A percentile compares a stretch with the other conserved stretches of the same genome.
These are phyloP conservation scores for Diaporthe longicolla DNA, from an alignment of 2,329 filamentous ascomycete species.

Conservation along the genomic window DNA sequence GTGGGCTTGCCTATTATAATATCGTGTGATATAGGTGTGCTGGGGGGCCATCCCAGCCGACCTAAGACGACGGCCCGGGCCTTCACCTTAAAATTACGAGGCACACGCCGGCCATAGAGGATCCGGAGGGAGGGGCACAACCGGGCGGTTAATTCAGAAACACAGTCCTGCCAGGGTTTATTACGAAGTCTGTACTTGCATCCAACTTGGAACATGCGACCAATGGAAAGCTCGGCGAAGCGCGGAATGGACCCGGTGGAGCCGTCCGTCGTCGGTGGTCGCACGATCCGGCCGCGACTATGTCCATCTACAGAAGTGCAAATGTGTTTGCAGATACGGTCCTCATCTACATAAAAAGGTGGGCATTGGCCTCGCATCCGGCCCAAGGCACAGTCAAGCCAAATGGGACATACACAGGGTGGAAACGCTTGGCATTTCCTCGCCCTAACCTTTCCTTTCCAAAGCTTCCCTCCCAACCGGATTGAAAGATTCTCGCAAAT, in stretches of 20 bases:
- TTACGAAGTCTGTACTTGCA: conserved; percentile 31
- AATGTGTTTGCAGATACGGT: not conserved
- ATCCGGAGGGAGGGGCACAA: conserved; percentile 28
- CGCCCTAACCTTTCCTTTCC: not conserved
- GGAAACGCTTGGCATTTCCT: not conserved
- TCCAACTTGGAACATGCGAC: conserved; percentile 27
- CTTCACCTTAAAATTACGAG: conserved; percentile 18
- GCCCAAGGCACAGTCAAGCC: not conserved
- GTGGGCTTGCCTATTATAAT: not conserved
- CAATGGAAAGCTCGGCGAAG: conserved; percentile 34
- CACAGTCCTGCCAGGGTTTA: conserved; percentile 24
- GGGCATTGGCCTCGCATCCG: not conserved
- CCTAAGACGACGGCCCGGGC: conserved; percentile 33
- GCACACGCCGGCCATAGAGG: conserved; percentile 9
- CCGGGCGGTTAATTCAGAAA: conserved; percentile 36
- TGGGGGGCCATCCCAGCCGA: not conserved
- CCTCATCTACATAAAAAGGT: not conserved
- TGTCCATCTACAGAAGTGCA: not conserved
- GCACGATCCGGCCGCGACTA: not conserved
- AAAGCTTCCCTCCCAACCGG: not conserved
- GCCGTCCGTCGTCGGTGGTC: conserved; percentile 16
- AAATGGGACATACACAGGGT: not conserved
- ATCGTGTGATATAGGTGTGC: conserved; percentile 19
- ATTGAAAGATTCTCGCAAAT: not conserved
- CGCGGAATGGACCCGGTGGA: conserved; percentile 30